phyloP scores from a whole-genome alignment of 2,329 filamentous ascomycete species.

The Colletotrichum noveboracense region DNA sequence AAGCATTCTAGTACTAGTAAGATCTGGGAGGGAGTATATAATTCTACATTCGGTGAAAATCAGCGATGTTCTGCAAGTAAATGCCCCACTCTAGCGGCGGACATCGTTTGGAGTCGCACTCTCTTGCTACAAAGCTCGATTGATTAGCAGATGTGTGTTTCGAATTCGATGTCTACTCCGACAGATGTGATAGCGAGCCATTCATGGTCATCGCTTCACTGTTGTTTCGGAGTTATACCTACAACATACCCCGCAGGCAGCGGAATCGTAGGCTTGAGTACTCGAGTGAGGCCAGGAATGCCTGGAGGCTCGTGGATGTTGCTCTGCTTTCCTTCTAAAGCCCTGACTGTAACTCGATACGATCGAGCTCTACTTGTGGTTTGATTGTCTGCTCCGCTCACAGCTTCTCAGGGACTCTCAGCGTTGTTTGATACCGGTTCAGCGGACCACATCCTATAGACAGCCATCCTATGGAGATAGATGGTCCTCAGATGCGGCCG shows the following conservation, averaged over 20 bases:
- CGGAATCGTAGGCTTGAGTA: neutral
- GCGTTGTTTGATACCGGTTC: neutral
- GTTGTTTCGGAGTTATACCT: neutral
- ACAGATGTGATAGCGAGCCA: accelerated
- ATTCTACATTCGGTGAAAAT: accelerated
- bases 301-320: neutral
- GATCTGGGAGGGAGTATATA: neutral
- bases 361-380: accelerated
- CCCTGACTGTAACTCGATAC: too few relatives aligned
- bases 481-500: neutral
- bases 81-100: too few relatives aligned
- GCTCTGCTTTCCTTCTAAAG: neutral
- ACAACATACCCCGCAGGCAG: neutral
- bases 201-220: neutral
- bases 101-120: neutral
- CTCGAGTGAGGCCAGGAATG: neutral
- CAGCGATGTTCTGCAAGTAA: neutral
- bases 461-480: neutral
- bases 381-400: neutral
- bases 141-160: neutral
- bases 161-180: neutral
- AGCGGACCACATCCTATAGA: neutral
- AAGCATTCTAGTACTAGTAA: neutral
- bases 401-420: neutral
- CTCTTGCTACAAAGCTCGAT: neutral